Percentiles rank a stretch among this genome's conserved stretches.
Evolutionary conservation across 768 basidiomycete species (phyloP).

Genomic region (Megacollybia marginata): DNA sequence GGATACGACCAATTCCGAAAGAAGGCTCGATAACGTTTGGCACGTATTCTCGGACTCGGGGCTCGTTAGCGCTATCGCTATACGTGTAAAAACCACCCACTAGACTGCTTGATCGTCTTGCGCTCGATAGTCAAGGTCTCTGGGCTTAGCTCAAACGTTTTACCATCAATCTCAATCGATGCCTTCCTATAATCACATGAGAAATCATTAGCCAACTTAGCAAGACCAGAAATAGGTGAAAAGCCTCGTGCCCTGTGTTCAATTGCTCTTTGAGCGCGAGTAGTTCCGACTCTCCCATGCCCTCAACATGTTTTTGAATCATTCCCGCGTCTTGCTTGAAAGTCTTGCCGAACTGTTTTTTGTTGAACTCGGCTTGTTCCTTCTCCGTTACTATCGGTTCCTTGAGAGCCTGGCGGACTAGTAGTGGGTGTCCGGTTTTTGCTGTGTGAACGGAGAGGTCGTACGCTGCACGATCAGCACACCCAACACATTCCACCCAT

Average conservation of each 20-base stretch:
- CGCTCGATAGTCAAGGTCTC: slow-evolving; percentile 72
- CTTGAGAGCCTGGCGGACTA: slow-evolving; percentile 81
- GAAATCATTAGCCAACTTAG: too few species aligned
- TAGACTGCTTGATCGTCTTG: slow-evolving; percentile 82
- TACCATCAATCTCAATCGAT: slow-evolving; percentile 21
- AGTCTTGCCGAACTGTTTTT: slow-evolving; percentile 82
- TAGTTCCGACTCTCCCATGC: slow-evolving; percentile 61
- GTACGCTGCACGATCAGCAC: slow-evolving; percentile 96
- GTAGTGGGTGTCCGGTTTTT: slow-evolving; percentile 76
- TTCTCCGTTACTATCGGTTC: slow-evolving; percentile 81
- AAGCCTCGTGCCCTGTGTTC: slow-evolving; percentile 53
- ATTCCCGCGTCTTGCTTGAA: slow-evolving; percentile 77
- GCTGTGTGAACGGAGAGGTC: slow-evolving; percentile 86
- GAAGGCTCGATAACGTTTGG: slow-evolving; percentile 99
- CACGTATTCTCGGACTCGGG: slow-evolving; percentile 83
- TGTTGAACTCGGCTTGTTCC: slow-evolving; percentile 75
- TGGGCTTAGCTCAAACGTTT: slow-evolving; percentile 63
- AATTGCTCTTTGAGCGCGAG: slow-evolving; percentile 63
- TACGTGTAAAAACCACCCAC: slow-evolving; percentile 34
- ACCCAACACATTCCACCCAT: slow-evolving; percentile 99
- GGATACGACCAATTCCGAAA: slow-evolving; percentile 93
- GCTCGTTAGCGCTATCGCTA: slow-evolving; percentile 12
- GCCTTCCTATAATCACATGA: not conserved
- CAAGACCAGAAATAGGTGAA: slow-evolving; percentile 3
- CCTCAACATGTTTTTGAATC: slow-evolving; percentile 57